Evolutionary conservation across 495 filamentous ascomycete species (phyloP).

Genomic region (Trichoderma gamsii): DNA sequence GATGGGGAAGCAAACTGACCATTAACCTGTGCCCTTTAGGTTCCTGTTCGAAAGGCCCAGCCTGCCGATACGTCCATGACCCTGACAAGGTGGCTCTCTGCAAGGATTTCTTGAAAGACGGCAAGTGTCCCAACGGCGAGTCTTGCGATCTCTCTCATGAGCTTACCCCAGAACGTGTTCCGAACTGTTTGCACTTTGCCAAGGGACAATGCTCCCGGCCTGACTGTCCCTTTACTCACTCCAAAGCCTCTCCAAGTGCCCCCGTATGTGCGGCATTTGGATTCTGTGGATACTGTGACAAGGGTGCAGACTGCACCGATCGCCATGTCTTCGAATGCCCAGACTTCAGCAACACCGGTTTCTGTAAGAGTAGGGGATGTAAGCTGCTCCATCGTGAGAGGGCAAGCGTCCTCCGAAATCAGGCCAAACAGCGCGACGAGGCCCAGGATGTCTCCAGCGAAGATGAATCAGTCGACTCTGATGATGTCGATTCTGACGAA

Average conservation of each 20-base stretch:
- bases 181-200: slow-evolving; percentile 83
- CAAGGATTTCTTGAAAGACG: slow-evolving; percentile 75
- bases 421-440: slow-evolving; percentile 32
- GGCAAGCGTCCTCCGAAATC: slow-evolving; percentile 56
- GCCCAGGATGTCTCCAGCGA: slow-evolving; percentile 79
- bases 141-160: slow-evolving; percentile 93
- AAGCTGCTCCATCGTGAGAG: slow-evolving; percentile 81
- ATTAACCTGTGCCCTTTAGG: slow-evolving; percentile 47
- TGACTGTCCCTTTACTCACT: slow-evolving; percentile 84
- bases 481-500: slow-evolving; percentile 76
- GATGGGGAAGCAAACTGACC: slow-evolving; percentile 1
- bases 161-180: slow-evolving; percentile 74
- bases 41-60: slow-evolving; percentile 71
- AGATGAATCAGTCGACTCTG: slow-evolving; percentile 74
- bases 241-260: slow-evolving; percentile 72
- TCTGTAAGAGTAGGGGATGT: slow-evolving; percentile 78
- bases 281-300: slow-evolving; percentile 82
- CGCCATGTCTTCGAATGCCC: slow-evolving; percentile 88
- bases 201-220: slow-evolving; percentile 85
- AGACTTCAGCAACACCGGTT: slow-evolving; percentile 85
- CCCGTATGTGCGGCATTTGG: slow-evolving; percentile 82
- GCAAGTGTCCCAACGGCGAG: slow-evolving; percentile 70
- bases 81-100: slow-evolving; percentile 85
- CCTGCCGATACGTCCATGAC: slow-evolving; percentile 80
- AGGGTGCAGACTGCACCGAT: slow-evolving; percentile 69